Conservation (phyloP, 2,329 filamentous ascomycete genomes). For the Huntiella moniliformis region DNA sequence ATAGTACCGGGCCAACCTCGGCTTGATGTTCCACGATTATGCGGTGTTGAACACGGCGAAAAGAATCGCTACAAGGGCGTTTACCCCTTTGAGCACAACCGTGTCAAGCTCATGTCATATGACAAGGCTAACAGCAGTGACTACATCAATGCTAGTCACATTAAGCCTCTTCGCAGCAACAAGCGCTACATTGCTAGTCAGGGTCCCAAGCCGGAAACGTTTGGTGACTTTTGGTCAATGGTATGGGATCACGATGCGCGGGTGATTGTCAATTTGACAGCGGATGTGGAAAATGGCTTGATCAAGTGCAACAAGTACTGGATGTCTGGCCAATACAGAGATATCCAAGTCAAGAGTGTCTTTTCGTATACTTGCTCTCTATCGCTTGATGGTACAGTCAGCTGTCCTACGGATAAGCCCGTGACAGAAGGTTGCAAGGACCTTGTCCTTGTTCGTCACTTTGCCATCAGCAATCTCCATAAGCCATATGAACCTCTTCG, state of each 20-base stretch:
- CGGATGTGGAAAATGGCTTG: constrained; percentile 81
- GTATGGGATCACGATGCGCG: constrained; percentile 94
- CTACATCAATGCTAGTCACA: constrained; percentile 86
- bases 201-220: constrained; percentile 80
- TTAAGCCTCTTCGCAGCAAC: constrained; percentile 62
- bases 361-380: constrained; percentile 71
- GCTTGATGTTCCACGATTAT: constrained; percentile 36
- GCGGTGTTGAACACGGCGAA: constrained; percentile 78
- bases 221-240: constrained; percentile 93
- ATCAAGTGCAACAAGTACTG: constrained; percentile 93
- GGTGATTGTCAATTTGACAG: constrained; percentile 90
- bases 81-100: constrained; percentile 81
- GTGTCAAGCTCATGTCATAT: constrained; percentile 50
- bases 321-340: constrained; percentile 60
- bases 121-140: constrained; percentile 51
- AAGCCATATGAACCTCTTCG: constrained; percentile 72
- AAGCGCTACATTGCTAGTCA: constrained; percentile 94
- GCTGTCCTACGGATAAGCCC: background rate
- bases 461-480: constrained; percentile 57
- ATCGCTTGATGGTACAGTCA: constrained; percentile 32
- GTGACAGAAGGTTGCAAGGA: constrained; percentile 38
- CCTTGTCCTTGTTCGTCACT: constrained; percentile 69
- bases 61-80: constrained; percentile 99
- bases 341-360: constrained; percentile 53
- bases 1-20: constrained; percentile 20